phyloP scores from a whole-genome alignment of 768 basidiomycete species.

The Russula griseocarnosa region DNA sequence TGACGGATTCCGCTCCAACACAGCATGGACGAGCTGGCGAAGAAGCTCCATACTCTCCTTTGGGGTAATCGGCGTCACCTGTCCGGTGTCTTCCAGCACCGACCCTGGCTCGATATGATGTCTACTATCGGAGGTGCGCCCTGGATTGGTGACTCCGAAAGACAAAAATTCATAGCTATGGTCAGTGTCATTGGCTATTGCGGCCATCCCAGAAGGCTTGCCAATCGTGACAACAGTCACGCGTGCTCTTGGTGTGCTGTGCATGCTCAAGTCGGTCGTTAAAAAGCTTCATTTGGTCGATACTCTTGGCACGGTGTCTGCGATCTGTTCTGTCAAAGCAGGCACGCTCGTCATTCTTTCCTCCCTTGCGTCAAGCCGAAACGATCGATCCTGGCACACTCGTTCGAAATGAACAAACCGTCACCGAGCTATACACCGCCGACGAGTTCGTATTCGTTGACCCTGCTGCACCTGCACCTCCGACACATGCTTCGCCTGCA shows the following conservation, averaged over 20 bases:
- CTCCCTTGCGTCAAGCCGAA: no score
- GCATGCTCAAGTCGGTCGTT: slow-evolving; percentile 92
- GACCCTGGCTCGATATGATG: slow-evolving; percentile 98
- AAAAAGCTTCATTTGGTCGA: slow-evolving; percentile 97
- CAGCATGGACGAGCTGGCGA: slow-evolving; percentile 95
- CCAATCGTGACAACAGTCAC: slow-evolving; percentile 98
- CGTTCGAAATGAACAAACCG: slow-evolving; percentile 95
- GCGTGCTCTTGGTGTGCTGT: slow-evolving; percentile 85
- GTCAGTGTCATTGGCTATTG: slow-evolving; percentile 93
- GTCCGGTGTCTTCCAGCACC: slow-evolving; percentile 75
- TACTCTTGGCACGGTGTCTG: slow-evolving; percentile 89
- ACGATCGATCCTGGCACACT: slow-evolving; percentile 34
- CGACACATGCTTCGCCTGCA: slow-evolving; percentile 53
- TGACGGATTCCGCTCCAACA: slow-evolving; percentile 88
- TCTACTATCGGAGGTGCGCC: slow-evolving; percentile 89
- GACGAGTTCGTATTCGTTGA: slow-evolving; percentile 76
- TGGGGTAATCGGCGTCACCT: slow-evolving; percentile 88
- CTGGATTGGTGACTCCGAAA: background rate
- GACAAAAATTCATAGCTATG: slow-evolving; percentile 19
- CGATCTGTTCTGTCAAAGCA: slow-evolving; percentile 97
- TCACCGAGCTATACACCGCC: slow-evolving; percentile 81
- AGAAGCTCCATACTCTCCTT: slow-evolving; percentile 88
- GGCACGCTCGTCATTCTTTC: slow-evolving; percentile 48
- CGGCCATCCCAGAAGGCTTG: slow-evolving; percentile 94
- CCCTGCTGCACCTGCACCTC: slow-evolving; percentile 41